These are phyloP conservation scores for Cucurbitaria berberidis DNA, from an alignment of 2,329 filamentous ascomycete genomes.

Conservation along the genomic window DNA sequence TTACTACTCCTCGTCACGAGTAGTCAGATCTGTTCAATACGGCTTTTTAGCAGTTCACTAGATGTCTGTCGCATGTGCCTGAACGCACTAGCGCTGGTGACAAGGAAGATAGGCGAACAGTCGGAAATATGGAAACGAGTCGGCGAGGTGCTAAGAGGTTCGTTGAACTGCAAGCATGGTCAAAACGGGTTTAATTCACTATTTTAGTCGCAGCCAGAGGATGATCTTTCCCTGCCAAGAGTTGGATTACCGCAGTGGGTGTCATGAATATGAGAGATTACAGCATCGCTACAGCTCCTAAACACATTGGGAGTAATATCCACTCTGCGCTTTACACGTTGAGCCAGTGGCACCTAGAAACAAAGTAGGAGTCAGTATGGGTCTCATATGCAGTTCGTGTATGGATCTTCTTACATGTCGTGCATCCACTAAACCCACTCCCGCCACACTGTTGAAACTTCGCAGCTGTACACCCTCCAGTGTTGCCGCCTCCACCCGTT, in stretches of 20 bases:
- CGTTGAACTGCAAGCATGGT: not conserved
- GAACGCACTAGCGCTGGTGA: not conserved
- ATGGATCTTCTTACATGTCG: no score
- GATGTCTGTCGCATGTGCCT: not conserved
- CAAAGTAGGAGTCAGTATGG: not conserved
- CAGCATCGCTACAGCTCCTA: not conserved
- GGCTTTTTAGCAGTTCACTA: not conserved
- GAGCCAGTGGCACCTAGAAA: conserved; percentile 28
- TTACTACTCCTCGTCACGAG: not conserved
- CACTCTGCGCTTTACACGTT: conserved; percentile 26
- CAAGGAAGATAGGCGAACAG: not conserved
- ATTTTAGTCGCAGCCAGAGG: not conserved
- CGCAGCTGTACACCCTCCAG: conserved; percentile 21
- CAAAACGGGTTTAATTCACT: not conserved
- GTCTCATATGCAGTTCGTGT: conserved; percentile 6
- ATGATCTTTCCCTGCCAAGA: not conserved
- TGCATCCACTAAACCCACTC: conserved; percentile 22
- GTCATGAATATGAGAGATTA: not conserved
- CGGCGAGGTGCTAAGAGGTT: not conserved
- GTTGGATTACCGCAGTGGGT: not conserved
- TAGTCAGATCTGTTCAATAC: not conserved
- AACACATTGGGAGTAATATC: conserved; percentile 38
- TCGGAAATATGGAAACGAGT: not conserved
- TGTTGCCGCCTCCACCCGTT: conserved; percentile 10
- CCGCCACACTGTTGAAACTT: conserved; percentile 46